Base-by-base conservation (phyloP, 1,284 basidiomycete species). In the Rhodotorula sp. region DNA sequence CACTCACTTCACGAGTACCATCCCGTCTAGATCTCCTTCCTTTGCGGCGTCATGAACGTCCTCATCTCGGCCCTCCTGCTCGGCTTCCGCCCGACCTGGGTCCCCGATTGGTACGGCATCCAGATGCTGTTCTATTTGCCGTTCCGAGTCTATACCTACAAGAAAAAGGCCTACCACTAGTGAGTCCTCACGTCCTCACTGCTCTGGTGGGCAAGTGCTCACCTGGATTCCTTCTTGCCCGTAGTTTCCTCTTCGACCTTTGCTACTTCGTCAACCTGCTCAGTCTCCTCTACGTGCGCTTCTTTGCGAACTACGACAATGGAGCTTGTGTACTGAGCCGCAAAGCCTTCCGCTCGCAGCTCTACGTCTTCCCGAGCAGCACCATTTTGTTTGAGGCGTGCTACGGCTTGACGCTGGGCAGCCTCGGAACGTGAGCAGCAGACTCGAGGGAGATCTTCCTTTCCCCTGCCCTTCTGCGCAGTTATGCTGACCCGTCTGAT, bases 1-100 rank as follows among this genome's bases (percentile, higher is more conserved):
- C 48, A 45, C 30, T 33, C 18, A 4, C 6, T 1, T 55, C 37
- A n/a, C n/a, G 37, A 37, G 12, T 22, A 5, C 30, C 48, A 3
- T n/a, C 51, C 48, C 42, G 26, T 56, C 26, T 66, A 77, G 68
- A 74, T 78, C 46, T 79, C 78, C 29, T 80, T 80, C 73, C 73
- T 79, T 48, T 75, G 73, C 60, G 78, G 78, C 45, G 79, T 80
- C 37, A 77, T 78, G 71, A 77, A 79, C 68, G 77, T 79, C 58
- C 69, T 78, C 53, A 49, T 67, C 53, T 71, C 76, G 17, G 71
- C 77, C 42, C 77, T 79, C 26, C 68, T 79, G 17, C 66, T 79
- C 48, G 78, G 77, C 1, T 79, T 79, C 60, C 64, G 64, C 44
- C 77, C 77, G 17, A 69, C 68, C n/a, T 74, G 65, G 71, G 76